Evolutionary conservation across 305 asterid genomes (phyloP), one percentile per base, ranked within the genome.

Genomic region (Fraxinus latifolia): DNA sequence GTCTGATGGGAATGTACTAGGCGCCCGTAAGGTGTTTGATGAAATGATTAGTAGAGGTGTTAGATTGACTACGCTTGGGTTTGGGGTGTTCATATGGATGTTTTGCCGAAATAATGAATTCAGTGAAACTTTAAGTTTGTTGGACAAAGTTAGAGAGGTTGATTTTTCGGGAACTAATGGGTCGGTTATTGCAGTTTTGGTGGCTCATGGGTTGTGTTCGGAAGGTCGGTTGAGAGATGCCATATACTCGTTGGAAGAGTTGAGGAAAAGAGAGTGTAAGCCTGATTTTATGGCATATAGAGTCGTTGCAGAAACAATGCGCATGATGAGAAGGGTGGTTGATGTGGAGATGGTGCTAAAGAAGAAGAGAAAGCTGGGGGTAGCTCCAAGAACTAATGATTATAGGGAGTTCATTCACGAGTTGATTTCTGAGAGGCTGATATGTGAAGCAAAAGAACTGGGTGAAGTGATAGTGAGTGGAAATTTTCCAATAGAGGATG

Each of bases 271-370:
- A 83, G 92, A 86, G 39, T 95, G 97, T 78, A 95, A 95, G 82
- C 96, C 98, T 47, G 99, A 95, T 85, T 95, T 95, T 74, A 92
- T 95, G 89, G 97, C 97, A 4, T 94, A 94, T 71, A 94, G 99
- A 82, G 81, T 92, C 53, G 97, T 93, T 25, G 93, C 96, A 2
- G 98, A 95, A 90, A 80, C 86, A 42, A 83, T 89, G 80, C 89
- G 92, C 19, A 84, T 80, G 83, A 84, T 83, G 86, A 91, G 97
- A n/a, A 83, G 53, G 19, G 90, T 86, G 67, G 92, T 85, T 80
- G 94, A 93, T 34, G 91, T 89, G 70, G 90, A 88, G 60, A 83
- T 74, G 80, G 84, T 92, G 82, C 84, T 95, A 89, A 95, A 95
- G 89, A 94, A 86, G 92, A 95, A 95, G 83, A 91, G 99, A 14